Evolutionary conservation across 805 yeast species (phyloP).

Genomic region (Kuraishia ogatae): DNA sequence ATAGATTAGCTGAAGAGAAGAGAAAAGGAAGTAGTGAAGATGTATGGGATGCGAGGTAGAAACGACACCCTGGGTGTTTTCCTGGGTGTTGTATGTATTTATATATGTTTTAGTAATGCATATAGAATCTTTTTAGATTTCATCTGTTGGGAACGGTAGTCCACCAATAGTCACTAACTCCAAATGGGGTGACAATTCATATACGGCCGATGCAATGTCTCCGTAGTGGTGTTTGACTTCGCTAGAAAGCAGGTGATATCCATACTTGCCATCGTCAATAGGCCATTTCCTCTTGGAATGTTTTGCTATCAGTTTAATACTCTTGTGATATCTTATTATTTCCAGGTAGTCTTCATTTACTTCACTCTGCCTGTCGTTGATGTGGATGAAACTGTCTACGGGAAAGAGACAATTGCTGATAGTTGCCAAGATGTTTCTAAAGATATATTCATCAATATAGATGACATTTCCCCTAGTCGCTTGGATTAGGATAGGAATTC

Average conservation of each 20-base stretch:
- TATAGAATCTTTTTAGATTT: no score
- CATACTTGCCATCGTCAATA: background rate
- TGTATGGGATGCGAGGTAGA: slow-evolving; percentile 62
- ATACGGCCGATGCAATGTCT: no score
- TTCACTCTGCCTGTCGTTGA: no score
- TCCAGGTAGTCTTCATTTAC: background rate
- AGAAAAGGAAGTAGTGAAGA: slow-evolving; percentile 74
- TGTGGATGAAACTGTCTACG: no score
- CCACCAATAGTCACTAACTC: no score
- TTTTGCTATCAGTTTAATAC: background rate
- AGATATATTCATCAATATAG: background rate
- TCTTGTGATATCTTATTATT: background rate
- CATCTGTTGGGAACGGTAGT: no score
- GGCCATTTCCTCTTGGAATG: background rate
- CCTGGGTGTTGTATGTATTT: background rate
- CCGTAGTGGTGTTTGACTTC: background rate
- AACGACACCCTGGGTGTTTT: no score
- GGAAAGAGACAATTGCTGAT: background rate
- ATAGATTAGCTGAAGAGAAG: slow-evolving; percentile 50
- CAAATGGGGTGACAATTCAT: no score
- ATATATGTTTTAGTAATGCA: no score
- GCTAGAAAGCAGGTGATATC: background rate
- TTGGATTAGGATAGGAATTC: no score
- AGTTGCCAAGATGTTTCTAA: background rate
- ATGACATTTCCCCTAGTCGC: no score